phyloP scores from a whole-genome alignment of 148 eudicot genomes.

The Rhododendron simsii region DNA sequence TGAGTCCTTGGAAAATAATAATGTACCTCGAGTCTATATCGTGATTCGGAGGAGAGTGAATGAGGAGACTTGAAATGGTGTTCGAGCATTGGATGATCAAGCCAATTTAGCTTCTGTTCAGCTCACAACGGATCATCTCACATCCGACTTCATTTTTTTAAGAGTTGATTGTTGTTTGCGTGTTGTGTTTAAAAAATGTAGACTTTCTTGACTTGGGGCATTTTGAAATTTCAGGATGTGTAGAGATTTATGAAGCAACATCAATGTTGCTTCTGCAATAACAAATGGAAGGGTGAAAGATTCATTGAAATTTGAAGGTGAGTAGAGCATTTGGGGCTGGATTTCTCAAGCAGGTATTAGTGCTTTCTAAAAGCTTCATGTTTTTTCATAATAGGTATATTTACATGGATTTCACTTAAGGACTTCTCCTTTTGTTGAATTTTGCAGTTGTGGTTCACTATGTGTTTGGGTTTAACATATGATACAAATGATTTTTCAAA shows the following conservation, averaged over 20 bases:
- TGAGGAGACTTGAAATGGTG: conserved; percentile 45
- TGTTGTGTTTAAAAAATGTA: background rate
- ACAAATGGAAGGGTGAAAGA: conserved; percentile 54
- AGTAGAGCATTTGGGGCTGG: conserved; percentile 72
- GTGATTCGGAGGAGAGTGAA: conserved; percentile 55
- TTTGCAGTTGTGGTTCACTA: background rate
- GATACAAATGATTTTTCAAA: background rate
- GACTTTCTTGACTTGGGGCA: background rate
- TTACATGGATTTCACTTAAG: background rate
- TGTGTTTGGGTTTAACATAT: background rate
- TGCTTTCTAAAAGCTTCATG: background rate
- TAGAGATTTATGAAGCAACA: conserved; percentile 44
- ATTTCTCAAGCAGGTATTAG: conserved; percentile 51
- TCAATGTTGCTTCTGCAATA: conserved; percentile 40
- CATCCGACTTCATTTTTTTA: conserved; percentile 16
- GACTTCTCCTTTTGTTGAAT: background rate
- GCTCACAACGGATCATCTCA: conserved; percentile 52
- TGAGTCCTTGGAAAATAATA: conserved; percentile 21
- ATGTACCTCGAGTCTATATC: conserved; percentile 49
- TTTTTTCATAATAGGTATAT: background rate
- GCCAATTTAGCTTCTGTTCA: conserved; percentile 35
- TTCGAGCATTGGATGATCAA: conserved; percentile 18
- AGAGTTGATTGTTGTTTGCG: background rate
- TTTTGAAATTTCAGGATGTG: conserved; percentile 36
- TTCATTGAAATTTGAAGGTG: conserved; percentile 41